Percentiles rank a stretch among this genome's conserved stretches.
These are phyloP conservation scores for Calonectria ilicicola DNA, from an alignment of 2,329 filamentous ascomycete genomes.

Conservation along the genomic window DNA sequence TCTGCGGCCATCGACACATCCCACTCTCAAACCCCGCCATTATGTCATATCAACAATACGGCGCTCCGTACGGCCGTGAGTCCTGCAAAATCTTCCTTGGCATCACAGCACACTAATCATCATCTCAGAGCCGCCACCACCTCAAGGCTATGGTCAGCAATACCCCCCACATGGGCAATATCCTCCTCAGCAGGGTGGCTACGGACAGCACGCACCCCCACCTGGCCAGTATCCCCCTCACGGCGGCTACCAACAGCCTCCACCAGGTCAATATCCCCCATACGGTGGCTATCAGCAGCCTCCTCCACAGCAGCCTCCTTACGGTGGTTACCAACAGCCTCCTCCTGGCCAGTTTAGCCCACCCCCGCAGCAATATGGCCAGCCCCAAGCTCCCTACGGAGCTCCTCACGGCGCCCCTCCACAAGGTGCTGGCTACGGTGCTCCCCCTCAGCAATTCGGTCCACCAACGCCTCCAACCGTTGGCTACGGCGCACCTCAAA, in stretches of 20 bases:
- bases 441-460: constrained; percentile 39
- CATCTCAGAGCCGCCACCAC: constrained; percentile 49
- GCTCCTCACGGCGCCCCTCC: constrained; percentile 30
- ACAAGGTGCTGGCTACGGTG: constrained; percentile 46
- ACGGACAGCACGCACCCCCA: constrained; percentile 51
- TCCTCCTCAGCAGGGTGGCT: constrained; percentile 47
- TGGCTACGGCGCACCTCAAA: constrained; percentile 80
- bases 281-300: constrained; percentile 51
- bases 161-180: constrained; percentile 47
- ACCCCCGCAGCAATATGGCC: constrained; percentile 41
- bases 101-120: constrained; percentile 4
- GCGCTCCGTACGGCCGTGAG: constrained; percentile 50
- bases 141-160: constrained; percentile 55
- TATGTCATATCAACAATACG: constrained; percentile 53
- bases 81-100: constrained; percentile 16
- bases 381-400: constrained; percentile 19
- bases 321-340: constrained; percentile 49
- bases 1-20: background rate
- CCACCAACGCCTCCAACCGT: constrained; percentile 74
- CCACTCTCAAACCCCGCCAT: constrained; percentile 17
- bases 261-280: constrained; percentile 44
- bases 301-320: constrained; percentile 44
- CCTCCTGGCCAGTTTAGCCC: constrained; percentile 54
- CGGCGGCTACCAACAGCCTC: constrained; percentile 42
- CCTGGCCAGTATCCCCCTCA: constrained; percentile 45